Base-by-base conservation (phyloP, 1,139 yeast species). In the Pichia sp. region DNA sequence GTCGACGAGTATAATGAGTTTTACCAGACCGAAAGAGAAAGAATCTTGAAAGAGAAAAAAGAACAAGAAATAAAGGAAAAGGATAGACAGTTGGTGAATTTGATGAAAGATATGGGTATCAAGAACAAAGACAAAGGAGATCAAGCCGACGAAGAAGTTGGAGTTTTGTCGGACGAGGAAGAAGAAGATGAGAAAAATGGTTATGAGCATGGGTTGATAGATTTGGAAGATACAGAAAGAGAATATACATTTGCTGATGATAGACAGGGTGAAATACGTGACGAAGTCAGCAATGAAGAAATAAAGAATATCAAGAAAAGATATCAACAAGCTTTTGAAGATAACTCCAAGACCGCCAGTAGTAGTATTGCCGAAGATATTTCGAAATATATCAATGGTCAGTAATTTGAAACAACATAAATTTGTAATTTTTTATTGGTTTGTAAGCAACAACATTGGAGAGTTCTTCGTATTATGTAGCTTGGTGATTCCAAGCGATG, bases 21-120 rank as follows among this genome's bases (percentile, higher is more conserved):
- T 58, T 94, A 92, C 62, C 79, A 80, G 58, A 80, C 83, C 3
- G 98, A 94, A 65, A 76, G 97, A 56, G 97, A 92, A 47, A 71
- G 85, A 55, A 79, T 92, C 29, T 61, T 85, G 49, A 77, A 82
- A 61, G 79, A 85, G 54, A 85, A 87, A 59, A 87, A 84, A 53
- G 83, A 81, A 45, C 80, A 79, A 46, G 95, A 85, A 55, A 79
- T 81, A 60, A 69, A 72, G 57, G 73, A 82, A 56, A 88, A 87
- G 64, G 81, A 86, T 34, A 74, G 78, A 53, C 82, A 84, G 28
- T 68, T 94, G 57, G 72, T 76, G 39, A 73, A 79, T 49, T 69
- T 94, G 54, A 85, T 92, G 84, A 79, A 79, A 52, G 98, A 90
- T 61, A 71, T 90, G 61, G 94, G 94, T 16, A 64, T 88, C 37